These are phyloP conservation scores for Fusarium anguioides DNA, from an alignment of 2,329 filamentous ascomycete species.

Conservation along the genomic window DNA sequence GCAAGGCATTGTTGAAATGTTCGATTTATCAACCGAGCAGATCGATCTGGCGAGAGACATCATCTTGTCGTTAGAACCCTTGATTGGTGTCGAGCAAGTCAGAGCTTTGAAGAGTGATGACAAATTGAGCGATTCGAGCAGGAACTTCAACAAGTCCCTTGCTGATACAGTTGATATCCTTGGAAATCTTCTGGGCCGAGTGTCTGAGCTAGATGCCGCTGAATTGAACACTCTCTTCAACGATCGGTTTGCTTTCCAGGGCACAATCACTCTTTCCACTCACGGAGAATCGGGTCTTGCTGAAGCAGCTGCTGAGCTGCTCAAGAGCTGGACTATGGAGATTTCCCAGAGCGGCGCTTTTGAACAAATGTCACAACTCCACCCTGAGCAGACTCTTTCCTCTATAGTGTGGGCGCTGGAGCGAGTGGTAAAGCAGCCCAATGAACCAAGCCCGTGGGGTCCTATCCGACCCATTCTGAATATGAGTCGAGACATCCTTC, in stretches of 20 bases:
- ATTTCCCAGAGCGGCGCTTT: slow-evolving; percentile 56
- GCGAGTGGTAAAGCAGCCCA: slow-evolving; percentile 48
- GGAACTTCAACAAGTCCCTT: slow-evolving; percentile 83
- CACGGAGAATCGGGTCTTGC: slow-evolving; percentile 83
- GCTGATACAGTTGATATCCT: slow-evolving; percentile 67
- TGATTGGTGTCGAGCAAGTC: slow-evolving; percentile 82
- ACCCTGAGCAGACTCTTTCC: slow-evolving; percentile 55
- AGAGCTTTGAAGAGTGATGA: slow-evolving; percentile 61
- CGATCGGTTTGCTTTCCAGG: slow-evolving; percentile 74
- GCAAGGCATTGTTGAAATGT: slow-evolving; percentile 69
- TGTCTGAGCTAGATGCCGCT: slow-evolving; percentile 78
- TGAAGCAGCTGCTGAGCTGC: slow-evolving; percentile 81
- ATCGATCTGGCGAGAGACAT: slow-evolving; percentile 80
- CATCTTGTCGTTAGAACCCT: slow-evolving; percentile 73
- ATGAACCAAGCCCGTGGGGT: slow-evolving; percentile 64
- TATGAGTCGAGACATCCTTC: slow-evolving; percentile 67
- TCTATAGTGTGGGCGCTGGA: slow-evolving; percentile 58
- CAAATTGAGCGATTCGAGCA: slow-evolving; percentile 51
- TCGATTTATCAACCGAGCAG: slow-evolving; percentile 79
- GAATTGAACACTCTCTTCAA: slow-evolving; percentile 78
- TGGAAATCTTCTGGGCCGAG: slow-evolving; percentile 78
- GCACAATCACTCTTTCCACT: slow-evolving; percentile 82
- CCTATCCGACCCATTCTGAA: slow-evolving; percentile 68
- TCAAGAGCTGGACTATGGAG: slow-evolving; percentile 84
- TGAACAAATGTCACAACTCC: slow-evolving; percentile 54